These are phyloP conservation scores for Mycosphaerella arachidis DNA, from an alignment of 2,329 filamentous ascomycete genomes.

Conservation along the genomic window DNA sequence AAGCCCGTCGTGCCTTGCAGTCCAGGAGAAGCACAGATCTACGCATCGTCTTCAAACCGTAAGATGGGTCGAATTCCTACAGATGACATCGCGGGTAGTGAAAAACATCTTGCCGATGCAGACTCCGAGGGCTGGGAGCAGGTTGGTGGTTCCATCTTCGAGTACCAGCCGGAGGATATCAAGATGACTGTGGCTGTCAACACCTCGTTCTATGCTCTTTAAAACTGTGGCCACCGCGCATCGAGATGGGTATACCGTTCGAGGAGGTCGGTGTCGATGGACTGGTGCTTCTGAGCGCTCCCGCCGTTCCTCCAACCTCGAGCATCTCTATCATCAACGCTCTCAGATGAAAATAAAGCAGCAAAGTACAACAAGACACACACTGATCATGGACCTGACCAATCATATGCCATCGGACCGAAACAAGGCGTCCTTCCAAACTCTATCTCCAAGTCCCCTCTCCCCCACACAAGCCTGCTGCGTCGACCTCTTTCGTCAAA, in stretches of 20 bases:
- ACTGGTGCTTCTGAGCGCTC: too few species aligned
- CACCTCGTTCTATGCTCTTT: slow-evolving; percentile 3
- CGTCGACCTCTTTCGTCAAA: not conserved
- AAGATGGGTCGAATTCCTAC: slow-evolving; percentile 2
- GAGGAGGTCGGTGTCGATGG: too few species aligned
- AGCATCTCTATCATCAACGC: too few species aligned
- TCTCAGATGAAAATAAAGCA: not conserved
- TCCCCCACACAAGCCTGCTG: not conserved
- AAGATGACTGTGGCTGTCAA: slow-evolving; percentile 1
- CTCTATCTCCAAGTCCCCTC: not conserved
- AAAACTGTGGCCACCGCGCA: not conserved
- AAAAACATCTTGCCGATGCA: slow-evolving; percentile 7
- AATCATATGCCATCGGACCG: not conserved
- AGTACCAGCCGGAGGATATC: slow-evolving; percentile 12
- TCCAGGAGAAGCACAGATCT: slow-evolving; percentile 1
- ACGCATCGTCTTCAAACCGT: not conserved
- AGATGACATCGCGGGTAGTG: not conserved
- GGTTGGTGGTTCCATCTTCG: slow-evolving; percentile 1
- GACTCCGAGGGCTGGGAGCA: slow-evolving; percentile 4
- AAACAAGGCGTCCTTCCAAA: not conserved
- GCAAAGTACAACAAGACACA: not conserved
- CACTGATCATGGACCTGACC: not conserved
- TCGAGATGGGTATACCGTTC: not conserved
- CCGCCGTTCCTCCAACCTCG: too few species aligned
- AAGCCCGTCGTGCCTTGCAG: not conserved